These are phyloP conservation scores for Fusarium sterilihyphosum DNA, from an alignment of 2,329 filamentous ascomycete species.

Conservation along the genomic window DNA sequence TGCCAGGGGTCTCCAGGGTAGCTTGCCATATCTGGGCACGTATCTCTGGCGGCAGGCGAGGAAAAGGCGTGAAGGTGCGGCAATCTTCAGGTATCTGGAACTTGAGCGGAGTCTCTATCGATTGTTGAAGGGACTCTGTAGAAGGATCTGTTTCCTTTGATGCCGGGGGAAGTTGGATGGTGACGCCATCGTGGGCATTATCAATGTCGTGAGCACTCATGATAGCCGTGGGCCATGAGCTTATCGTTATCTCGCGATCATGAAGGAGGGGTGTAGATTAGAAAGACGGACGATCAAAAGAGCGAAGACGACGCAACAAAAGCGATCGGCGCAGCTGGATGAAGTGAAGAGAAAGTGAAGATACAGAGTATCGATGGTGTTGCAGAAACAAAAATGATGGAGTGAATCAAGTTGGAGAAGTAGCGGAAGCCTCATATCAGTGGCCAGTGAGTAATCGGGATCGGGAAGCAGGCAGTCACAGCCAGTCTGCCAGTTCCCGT, in stretches of 20 bases:
- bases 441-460: conserved; percentile 4
- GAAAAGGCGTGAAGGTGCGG: conserved; percentile 46
- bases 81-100: conserved; percentile 47
- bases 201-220: conserved; percentile 23
- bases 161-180: background rate
- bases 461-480: conserved; percentile 14
- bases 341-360: conserved; percentile 7
- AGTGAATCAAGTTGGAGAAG: conserved; percentile 24
- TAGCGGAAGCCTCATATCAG: conserved; percentile 4
- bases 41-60: conserved; percentile 48
- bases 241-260: conserved; percentile 32
- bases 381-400: conserved; percentile 14
- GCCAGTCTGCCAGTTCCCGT: background rate
- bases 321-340: background rate
- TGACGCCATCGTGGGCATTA: conserved; percentile 5
- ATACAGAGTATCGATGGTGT: conserved; percentile 34
- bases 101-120: conserved; percentile 32
- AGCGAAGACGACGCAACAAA: background rate
- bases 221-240: conserved; percentile 35
- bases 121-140: background rate
- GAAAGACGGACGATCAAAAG: background rate
- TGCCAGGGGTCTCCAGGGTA: conserved; percentile 46
- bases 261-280: conserved; percentile 22
- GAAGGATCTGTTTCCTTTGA: background rate
- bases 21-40: conserved; percentile 49